Base-by-base conservation (phyloP, 2,329 filamentous ascomycete species). In the Proliferodiscus dingleyae region DNA sequence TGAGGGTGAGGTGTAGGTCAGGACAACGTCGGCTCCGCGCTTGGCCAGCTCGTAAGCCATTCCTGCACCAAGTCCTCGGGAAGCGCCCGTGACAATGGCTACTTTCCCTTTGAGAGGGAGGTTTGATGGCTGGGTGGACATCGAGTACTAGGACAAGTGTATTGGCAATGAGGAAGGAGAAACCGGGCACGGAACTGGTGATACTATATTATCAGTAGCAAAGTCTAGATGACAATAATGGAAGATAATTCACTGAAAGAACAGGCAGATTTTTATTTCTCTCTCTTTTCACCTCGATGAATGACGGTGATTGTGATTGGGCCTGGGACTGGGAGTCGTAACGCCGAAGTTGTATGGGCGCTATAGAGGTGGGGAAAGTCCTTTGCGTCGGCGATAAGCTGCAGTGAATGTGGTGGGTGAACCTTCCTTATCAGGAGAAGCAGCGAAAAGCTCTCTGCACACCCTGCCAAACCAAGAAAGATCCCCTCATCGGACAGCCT, bases 21-120 rank as follows among this genome's bases (percentile, higher is more conserved):
- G 13, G n/a, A 30, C 26, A 45, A 56, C 45, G 37, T 54, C 43
- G 29, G 51, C 53, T 9, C 53, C 51, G 23, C 46, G 42, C 19
- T 42, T 41, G 2, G 47, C 49, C 18, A 54, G 37, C 28, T 51
- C 46, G 30, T 43, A 33, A 8, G 43, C 46, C 22, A 52, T 54
- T 21, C 46, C 46, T 29, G 46, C 43, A 6, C 52, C 54, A 5
- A 56, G 46, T 9, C 52, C 49, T 13, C 47, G 33, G 13, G 45
- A 45, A 11, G 47, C 50, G 16, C 50, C 52, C 29, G 52, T 56
- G 2, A 53, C 44, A 15, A 54, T 41, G 11, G 49, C 51, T 5
- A 36, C 45, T 24, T 43, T 53, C 46, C 26, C 50, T 43, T 41
- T 22, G 23, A 46, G 37, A 11, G 43, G 46, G 18, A 45, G 41